Conservation (phyloP, 2,329 filamentous ascomycete species). For the Albifimbria verrucaria region DNA sequence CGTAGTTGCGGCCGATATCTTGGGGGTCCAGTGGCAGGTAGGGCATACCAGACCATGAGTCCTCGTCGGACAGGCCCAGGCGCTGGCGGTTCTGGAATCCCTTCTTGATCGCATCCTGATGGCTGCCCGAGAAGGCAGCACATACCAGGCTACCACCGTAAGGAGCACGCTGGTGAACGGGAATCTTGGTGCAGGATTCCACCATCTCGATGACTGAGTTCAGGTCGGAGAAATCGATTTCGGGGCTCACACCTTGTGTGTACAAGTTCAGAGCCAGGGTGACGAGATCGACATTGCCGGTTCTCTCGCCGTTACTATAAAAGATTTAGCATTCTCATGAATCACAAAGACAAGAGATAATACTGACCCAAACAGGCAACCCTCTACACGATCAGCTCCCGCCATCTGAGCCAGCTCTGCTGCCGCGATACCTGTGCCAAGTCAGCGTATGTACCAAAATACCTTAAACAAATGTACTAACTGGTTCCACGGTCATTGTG, state of each 20-base stretch:
- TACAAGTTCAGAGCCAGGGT: conserved; percentile 92
- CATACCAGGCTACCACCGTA: conserved; percentile 92
- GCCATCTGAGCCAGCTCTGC: conserved; percentile 95
- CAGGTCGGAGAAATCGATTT: conserved; percentile 90
- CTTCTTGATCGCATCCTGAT: conserved; percentile 1
- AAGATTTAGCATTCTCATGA: not conserved
- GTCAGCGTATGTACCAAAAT: no score
- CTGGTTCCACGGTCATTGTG: not conserved
- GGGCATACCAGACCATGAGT: conserved; percentile 74
- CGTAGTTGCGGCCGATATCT: conserved; percentile 95
- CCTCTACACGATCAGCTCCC: conserved; percentile 89
- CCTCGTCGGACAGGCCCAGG: conserved; percentile 55
- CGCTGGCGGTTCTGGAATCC: conserved; percentile 62
- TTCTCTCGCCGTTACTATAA: conserved; percentile 80
- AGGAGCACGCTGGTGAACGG: conserved; percentile 82
- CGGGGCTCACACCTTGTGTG: conserved; percentile 82
- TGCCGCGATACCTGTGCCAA: conserved; percentile 84
- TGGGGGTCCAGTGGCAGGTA: conserved; percentile 91
- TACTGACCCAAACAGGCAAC: conserved; percentile 64
- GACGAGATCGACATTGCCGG: conserved; percentile 92
- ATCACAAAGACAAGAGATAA: not conserved
- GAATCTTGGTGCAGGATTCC: conserved; percentile 91
- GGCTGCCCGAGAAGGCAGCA: conserved; percentile 81
- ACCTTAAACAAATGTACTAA: no score
- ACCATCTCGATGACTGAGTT: conserved; percentile 82